Conservation (phyloP, 2,329 filamentous ascomycete genomes). For the Lithohypha guttulata region DNA sequence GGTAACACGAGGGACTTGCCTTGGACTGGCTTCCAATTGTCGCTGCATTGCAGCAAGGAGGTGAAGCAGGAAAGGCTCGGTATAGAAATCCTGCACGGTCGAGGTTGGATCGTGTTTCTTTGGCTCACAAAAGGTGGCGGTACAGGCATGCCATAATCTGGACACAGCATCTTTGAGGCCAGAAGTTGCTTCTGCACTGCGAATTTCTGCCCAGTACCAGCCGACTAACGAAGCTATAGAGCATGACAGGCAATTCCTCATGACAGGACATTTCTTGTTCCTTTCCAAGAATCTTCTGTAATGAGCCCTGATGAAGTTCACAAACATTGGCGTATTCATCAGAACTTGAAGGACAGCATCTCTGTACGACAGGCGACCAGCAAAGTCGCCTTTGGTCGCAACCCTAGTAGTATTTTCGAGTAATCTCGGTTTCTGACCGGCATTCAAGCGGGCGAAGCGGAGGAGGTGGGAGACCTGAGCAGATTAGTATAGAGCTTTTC, state of each 20-base stretch:
- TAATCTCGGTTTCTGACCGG: not conserved
- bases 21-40: no score
- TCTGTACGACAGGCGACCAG: not conserved
- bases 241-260: not conserved
- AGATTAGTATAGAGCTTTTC: not conserved
- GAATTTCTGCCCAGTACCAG: not conserved
- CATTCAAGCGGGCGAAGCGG: not conserved
- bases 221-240: not conserved
- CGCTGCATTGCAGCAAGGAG: constrained; percentile 1
- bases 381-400: not conserved
- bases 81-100: not conserved
- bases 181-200: not conserved
- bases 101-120: not conserved
- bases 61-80: not conserved
- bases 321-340: not conserved
- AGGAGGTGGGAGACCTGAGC: not conserved
- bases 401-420: not conserved
- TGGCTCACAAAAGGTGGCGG: not conserved
- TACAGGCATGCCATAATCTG: not conserved
- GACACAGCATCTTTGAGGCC: not conserved
- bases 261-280: not conserved
- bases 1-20: not conserved
- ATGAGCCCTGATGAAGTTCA: not conserved
- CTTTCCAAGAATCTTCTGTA: not conserved
- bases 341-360: constrained; percentile 3